These are phyloP conservation scores for Colletotrichum echinochloae DNA, from an alignment of 2,329 filamentous ascomycete species.

Conservation along the genomic window DNA sequence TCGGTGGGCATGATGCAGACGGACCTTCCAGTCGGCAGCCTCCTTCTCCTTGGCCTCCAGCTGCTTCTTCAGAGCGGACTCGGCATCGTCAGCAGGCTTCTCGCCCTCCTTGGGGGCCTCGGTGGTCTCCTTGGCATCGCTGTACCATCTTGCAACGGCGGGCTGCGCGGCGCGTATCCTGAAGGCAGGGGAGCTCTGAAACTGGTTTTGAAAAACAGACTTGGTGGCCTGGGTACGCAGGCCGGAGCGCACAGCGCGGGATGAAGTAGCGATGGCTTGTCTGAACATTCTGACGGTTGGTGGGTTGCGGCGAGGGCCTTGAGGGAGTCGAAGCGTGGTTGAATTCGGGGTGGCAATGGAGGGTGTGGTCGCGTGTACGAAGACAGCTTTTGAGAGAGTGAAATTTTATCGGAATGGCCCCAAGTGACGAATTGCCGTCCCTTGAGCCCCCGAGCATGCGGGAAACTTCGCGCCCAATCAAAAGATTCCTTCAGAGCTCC, in stretches of 20 bases:
- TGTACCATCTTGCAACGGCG: slow-evolving; percentile 59
- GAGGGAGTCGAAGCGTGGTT: slow-evolving; percentile 7
- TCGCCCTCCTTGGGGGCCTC: slow-evolving; percentile 46
- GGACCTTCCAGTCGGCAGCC: slow-evolving; percentile 84
- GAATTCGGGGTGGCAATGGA: slow-evolving; percentile 17
- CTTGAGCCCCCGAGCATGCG: slow-evolving; percentile 17
- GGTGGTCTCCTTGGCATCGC: slow-evolving; percentile 56
- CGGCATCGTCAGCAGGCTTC: slow-evolving; percentile 47
- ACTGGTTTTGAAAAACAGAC: slow-evolving; percentile 53
- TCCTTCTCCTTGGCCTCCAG: slow-evolving; percentile 66
- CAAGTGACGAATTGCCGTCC: slow-evolving; percentile 40
- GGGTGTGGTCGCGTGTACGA: slow-evolving; percentile 35
- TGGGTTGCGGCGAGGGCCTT: slow-evolving; percentile 3
- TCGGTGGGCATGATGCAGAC: slow-evolving; percentile 44
- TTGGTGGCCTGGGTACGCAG: slow-evolving; percentile 52
- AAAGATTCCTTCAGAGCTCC: slow-evolving; percentile 19
- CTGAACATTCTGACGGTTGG: slow-evolving; percentile 56
- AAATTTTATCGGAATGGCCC: slow-evolving; percentile 42
- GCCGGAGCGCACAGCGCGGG: slow-evolving; percentile 58
- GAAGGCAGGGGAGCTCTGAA: slow-evolving; percentile 52
- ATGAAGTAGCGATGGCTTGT: slow-evolving; percentile 57
- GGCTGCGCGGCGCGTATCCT: slow-evolving; percentile 53
- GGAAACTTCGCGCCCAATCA: slow-evolving; percentile 37
- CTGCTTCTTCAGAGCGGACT: slow-evolving; percentile 62
- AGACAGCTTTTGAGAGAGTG: slow-evolving; percentile 33